Base-by-base conservation (phyloP, 164 flowering plant species). In the Buxus sempervirens region DNA sequence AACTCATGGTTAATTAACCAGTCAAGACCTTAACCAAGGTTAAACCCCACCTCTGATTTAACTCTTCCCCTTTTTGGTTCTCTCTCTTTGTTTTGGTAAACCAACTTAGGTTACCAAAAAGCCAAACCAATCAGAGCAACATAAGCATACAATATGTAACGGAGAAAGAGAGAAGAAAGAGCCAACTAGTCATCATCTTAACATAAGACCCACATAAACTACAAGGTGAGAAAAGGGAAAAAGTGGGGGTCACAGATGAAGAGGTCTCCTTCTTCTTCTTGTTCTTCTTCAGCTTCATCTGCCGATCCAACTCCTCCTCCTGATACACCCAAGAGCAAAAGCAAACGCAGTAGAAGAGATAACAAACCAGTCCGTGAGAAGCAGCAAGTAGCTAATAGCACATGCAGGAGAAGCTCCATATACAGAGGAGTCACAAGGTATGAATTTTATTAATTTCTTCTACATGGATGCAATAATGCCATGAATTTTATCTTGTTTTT, bases 371-470 rank as follows among this genome's bases (percentile, higher is more conserved):
- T 32, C 38, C 38, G 38, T 32, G 73, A 75, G 71, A 70, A 77
- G 45, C 66, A 66, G 62, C 62, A 65, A 48, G 68, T 18, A 59
- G 62, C 67, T 49, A 68, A 54, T 38, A 57, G 58, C 56, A 53
- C 77, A 1, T 68, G 72, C 45, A 73, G 79, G 51, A 80, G 98
- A 75, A 92, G 95, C 81, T 93, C 98, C 58, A 77, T 85, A 48
- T 93, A 83, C 83, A 86, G 98, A 81, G 98, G 98, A 45, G 98
- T 93, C 72, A 93, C 98, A 27, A 90, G 94, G 98, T 88, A 16
- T 2, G n/a, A n/a, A n/a, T n/a, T n/a, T n/a, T n/a, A n/a, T n/a
- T n/a, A n/a, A n/a, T n/a, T n/a, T n/a, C n/a, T n/a, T 64, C 9
- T 68, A 45, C 1, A 45, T 45, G 1, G 10, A 10, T 15, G 38